Conservation (phyloP, 768 basidiomycete genomes). For the Kwoniella shandongensis region DNA sequence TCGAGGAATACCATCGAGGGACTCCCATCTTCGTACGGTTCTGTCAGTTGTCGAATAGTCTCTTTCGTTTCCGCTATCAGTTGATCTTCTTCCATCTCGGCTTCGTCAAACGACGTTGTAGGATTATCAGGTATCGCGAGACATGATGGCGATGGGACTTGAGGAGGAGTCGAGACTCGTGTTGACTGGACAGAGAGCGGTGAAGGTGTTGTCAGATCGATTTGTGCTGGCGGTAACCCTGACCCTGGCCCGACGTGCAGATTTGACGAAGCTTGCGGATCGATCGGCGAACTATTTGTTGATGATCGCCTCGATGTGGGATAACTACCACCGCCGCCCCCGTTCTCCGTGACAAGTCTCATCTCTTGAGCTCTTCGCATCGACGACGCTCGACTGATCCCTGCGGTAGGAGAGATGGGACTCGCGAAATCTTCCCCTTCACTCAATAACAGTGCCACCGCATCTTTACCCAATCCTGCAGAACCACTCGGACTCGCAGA, state of each 20-base stretch:
- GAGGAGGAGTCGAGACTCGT: too few relatives aligned
- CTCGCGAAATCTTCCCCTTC: conserved; percentile 16
- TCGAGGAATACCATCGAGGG: conserved; percentile 37
- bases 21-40: conserved; percentile 35
- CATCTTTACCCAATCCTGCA: conserved; percentile 8
- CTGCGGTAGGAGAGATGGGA: conserved; percentile 1
- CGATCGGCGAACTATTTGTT: too few relatives aligned
- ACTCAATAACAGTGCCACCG: conserved; percentile 17
- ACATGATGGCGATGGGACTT: too few relatives aligned
- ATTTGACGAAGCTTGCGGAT: too few relatives aligned
- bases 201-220: neutral
- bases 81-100: neutral
- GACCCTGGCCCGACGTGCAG: too few relatives aligned
- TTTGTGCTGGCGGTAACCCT: neutral
- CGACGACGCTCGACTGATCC: conserved; percentile 7
- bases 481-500: neutral
- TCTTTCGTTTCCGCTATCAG: neutral
- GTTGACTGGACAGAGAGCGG: too few relatives aligned
- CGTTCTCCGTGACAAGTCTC: neutral
- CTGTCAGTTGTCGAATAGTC: neutral
- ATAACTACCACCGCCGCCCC: too few relatives aligned
- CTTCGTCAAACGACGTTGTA: neutral
- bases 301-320: too few relatives aligned
- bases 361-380: conserved; percentile 4
- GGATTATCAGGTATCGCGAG: neutral